Evolutionary conservation across 2,329 filamentous ascomycete species (phyloP).

Genomic region (Penicillium sp.): DNA sequence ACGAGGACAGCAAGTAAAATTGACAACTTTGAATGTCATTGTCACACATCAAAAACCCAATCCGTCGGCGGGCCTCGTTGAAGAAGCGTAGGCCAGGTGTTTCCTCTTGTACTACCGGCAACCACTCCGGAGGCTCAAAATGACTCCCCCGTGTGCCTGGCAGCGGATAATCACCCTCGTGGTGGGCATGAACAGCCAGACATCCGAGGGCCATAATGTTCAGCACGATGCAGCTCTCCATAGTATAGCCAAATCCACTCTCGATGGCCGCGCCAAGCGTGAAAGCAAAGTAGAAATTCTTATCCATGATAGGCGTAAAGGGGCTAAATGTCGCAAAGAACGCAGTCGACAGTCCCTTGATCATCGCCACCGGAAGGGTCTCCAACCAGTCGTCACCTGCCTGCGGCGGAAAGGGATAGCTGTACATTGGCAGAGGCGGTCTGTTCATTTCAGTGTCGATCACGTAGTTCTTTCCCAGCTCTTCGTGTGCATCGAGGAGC

Average conservation of each 20-base stretch:
- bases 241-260: slow-evolving; percentile 56
- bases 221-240: slow-evolving; percentile 58
- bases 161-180: slow-evolving; percentile 54
- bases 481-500: slow-evolving; percentile 43
- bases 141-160: slow-evolving; percentile 41
- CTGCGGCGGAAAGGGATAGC: slow-evolving; percentile 42
- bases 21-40: slow-evolving; percentile 58
- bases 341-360: slow-evolving; percentile 58
- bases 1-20: slow-evolving; percentile 58
- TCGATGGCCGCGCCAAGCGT: slow-evolving; percentile 56
- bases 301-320: slow-evolving; percentile 58
- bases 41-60: slow-evolving; percentile 58
- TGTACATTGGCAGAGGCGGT: slow-evolving; percentile 49
- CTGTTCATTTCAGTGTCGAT: slow-evolving; percentile 55
- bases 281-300: slow-evolving; percentile 56
- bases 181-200: slow-evolving; percentile 54
- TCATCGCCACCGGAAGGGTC: slow-evolving; percentile 51
- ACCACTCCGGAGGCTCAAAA: slow-evolving; percentile 46
- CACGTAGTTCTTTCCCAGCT: slow-evolving; percentile 55
- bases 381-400: slow-evolving; percentile 51
- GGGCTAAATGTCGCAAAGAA: slow-evolving; percentile 62
- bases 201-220: slow-evolving; percentile 59
- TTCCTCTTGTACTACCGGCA: slow-evolving; percentile 44
- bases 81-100: slow-evolving; percentile 58
- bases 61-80: slow-evolving; percentile 58